Percentiles rank a stretch among this genome's conserved stretches.
These are phyloP conservation scores for Betula pendula DNA, from an alignment of 306 rosid genomes.

Conservation along the genomic window DNA sequence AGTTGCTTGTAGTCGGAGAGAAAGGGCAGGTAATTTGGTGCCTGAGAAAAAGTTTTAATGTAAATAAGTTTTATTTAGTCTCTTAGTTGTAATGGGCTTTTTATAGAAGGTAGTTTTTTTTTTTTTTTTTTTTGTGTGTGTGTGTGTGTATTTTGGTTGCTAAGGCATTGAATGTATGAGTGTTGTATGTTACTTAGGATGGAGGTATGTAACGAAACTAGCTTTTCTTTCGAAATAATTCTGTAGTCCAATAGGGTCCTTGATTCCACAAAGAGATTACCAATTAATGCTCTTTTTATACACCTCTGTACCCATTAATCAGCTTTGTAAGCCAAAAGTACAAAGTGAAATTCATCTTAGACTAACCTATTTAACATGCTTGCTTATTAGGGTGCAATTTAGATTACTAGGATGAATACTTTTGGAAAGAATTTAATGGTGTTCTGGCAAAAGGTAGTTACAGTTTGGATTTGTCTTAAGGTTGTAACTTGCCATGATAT, in stretches of 20 bases:
- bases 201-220: neutral
- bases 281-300: too few species aligned
- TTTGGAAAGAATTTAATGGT: neutral
- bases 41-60: neutral
- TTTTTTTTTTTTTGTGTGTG: too few species aligned
- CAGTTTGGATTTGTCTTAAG: neutral
- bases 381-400: neutral
- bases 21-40: constrained; percentile 65
- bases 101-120: neutral
- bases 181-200: neutral
- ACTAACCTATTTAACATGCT: neutral
- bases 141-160: too few species aligned
- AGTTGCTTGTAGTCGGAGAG: constrained; percentile 67
- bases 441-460: neutral
- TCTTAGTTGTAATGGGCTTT: neutral
- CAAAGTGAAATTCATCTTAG: neutral
- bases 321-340: neutral
- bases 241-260: too few species aligned
- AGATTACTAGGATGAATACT: neutral
- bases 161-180: too few species aligned
- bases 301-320: too few species aligned
- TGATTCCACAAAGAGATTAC: too few species aligned
- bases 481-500: neutral
- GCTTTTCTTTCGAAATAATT: neutral
- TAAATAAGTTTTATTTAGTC: neutral